Conservation (phyloP, 2,329 filamentous ascomycete genomes). For the Stemphylium lycopersici region DNA sequence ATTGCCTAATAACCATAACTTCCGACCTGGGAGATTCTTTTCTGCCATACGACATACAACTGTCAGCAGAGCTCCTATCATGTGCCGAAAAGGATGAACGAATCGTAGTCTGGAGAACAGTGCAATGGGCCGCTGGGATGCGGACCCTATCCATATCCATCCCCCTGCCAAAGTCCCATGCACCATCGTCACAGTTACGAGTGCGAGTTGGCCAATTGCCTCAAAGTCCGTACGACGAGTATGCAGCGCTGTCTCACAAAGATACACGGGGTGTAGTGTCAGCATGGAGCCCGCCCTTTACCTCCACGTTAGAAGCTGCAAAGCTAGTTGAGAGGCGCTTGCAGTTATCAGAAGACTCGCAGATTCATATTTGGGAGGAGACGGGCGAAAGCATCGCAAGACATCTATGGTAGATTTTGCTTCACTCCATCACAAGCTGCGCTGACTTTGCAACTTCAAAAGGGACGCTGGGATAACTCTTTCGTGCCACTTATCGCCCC, state of each 20-base stretch:
- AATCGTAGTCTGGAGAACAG: constrained; percentile 50
- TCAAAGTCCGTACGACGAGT: constrained; percentile 34
- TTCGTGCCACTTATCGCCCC: constrained; percentile 58
- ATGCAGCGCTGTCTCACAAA: constrained; percentile 31
- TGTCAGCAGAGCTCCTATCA: constrained; percentile 50
- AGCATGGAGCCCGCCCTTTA: constrained; percentile 60
- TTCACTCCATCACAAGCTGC: background rate
- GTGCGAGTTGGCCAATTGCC: constrained; percentile 50
- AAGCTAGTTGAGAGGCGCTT: constrained; percentile 64
- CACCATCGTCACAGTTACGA: constrained; percentile 46
- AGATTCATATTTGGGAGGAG: constrained; percentile 67
- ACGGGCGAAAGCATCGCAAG: constrained; percentile 75
- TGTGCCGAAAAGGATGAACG: constrained; percentile 35
- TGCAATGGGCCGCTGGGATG: constrained; percentile 54
- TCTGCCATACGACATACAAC: constrained; percentile 55
- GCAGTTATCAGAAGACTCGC: constrained; percentile 47
- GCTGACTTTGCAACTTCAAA: background rate
- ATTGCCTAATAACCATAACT: constrained; percentile 65
- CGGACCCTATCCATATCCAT: constrained; percentile 54
- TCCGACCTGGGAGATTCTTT: constrained; percentile 73
- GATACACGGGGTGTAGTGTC: constrained; percentile 59
- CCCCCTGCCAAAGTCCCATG: constrained; percentile 47
- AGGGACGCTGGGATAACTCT: constrained; percentile 67
- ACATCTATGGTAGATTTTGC: constrained; percentile 67
- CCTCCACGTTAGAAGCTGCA: constrained; percentile 51